Evolutionary conservation across 225 moss, liverwort and hornwort species (phyloP), one percentile per base, ranked within the genome.

Genomic region (Anthoceros angustus): DNA sequence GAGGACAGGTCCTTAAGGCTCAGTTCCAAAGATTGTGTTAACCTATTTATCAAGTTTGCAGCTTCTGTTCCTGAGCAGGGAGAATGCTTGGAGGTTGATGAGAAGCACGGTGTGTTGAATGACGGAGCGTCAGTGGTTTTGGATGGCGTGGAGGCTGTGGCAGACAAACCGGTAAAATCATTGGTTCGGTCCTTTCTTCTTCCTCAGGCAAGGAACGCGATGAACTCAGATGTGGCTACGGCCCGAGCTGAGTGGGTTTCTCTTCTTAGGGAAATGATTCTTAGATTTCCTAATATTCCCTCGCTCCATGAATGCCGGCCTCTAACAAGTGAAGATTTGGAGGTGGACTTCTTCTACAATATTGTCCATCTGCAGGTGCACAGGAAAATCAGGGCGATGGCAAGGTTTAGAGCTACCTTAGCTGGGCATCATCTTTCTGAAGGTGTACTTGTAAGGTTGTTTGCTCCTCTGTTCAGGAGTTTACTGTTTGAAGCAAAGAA

Each of bases 231-330:
- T 64, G 63, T 74, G 62, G 79, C 86, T 67, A 86, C 84, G 64
- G 86, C 87, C 49, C 79, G 95, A 77, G 82, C 86, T 83, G 98
- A 98, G 75, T 98, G 98, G 98, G 82, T 92, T 74, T 76, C 82
- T 61, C 81, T 98, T 73, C 88, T 98, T 65, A 88, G 92, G 63
- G 84, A 87, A 76, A 89, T 98, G 84, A 78, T 84, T 41, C 49
- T 83, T 61, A 74, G 63, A 63, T 87, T 85, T 50, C 41, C 79
- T n/a, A 71, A 67, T 5, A 74, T 64, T 60, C 61, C 83, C 23
- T 66, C 80, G 26, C 77, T 98, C 63, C 82, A 73, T 67, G 98
- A 98, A 73, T 92, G 82, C 73, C 73, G 82, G 63, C 74, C 72
- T 63, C 91, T 98, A 20, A 75, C 87, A 40, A 86, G 83, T 64